Percentiles rank a stretch among this genome's conserved stretches.
These are phyloP conservation scores for Cryphonectria nitschkei DNA, from an alignment of 2,329 filamentous ascomycete species.

Conservation along the genomic window DNA sequence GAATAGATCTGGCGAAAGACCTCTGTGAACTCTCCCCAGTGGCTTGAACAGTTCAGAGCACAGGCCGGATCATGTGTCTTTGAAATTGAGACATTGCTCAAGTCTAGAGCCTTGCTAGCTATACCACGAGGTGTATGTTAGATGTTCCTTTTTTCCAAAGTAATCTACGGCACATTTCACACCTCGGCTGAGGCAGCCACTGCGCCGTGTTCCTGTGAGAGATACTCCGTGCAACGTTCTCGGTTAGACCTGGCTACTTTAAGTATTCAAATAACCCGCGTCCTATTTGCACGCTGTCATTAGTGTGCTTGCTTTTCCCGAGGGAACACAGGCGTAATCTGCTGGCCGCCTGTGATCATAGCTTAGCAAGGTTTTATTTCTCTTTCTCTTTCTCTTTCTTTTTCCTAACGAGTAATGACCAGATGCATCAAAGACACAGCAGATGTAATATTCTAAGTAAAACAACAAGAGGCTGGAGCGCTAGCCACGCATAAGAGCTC, in stretches of 20 bases:
- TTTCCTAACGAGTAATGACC: not conserved
- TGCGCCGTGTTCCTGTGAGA: not conserved
- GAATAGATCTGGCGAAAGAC: not conserved
- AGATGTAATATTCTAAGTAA: not conserved
- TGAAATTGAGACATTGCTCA: not conserved
- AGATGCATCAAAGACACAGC: not conserved
- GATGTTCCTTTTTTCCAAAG: not conserved
- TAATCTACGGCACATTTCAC: not conserved
- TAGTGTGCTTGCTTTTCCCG: not conserved
- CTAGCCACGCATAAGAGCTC: not conserved
- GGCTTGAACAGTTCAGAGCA: not conserved
- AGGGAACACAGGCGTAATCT: not conserved
- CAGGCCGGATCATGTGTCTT: not conserved
- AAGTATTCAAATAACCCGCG: not conserved
- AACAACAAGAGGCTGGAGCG: not conserved
- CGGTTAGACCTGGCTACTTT: not conserved
- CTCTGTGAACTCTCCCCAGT: not conserved
- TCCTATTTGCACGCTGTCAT: not conserved
- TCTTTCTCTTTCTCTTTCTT: not conserved
- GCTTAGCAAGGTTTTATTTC: not conserved
- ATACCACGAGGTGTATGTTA: not conserved
- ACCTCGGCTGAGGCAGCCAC: not conserved
- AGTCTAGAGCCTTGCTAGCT: not conserved
- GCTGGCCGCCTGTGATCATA: not conserved
- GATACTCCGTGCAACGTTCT: not conserved